These are phyloP conservation scores for Verruconis gallopava DNA, from an alignment of 2,329 filamentous ascomycete genomes.

Conservation along the genomic window DNA sequence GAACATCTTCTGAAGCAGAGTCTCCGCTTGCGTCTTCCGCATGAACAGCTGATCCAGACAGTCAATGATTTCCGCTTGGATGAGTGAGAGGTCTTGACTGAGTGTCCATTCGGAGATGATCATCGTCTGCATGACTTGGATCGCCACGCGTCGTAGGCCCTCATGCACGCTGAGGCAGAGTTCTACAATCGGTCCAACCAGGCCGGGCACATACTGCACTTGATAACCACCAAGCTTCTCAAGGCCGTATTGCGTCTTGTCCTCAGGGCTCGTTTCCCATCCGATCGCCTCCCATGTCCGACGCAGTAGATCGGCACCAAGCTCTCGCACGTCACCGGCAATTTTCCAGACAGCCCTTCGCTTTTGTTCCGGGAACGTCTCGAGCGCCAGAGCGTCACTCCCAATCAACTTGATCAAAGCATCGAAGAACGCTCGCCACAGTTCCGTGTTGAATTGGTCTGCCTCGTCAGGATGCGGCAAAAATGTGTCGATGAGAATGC, in stretches of 20 bases:
- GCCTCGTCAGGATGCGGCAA: slow-evolving; percentile 83
- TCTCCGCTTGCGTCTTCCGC: slow-evolving; percentile 74
- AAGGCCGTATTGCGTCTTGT: slow-evolving; percentile 63
- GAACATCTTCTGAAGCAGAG: slow-evolving; percentile 83
- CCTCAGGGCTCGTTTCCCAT: slow-evolving; percentile 80
- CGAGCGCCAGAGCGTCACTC: slow-evolving; percentile 76
- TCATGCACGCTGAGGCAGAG: slow-evolving; percentile 92
- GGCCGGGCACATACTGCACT: slow-evolving; percentile 88
- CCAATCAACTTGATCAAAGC: slow-evolving; percentile 80
- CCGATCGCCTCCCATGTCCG: slow-evolving; percentile 91
- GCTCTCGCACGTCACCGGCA: slow-evolving; percentile 85
- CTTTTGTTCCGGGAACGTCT: slow-evolving; percentile 96
- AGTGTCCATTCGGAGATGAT: slow-evolving; percentile 97
- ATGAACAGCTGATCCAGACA: slow-evolving; percentile 86
- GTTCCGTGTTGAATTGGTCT: slow-evolving; percentile 78
- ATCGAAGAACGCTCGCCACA: slow-evolving; percentile 90
- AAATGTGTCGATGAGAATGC: slow-evolving; percentile 69
- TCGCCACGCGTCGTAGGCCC: slow-evolving; percentile 75
- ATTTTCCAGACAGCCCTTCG: slow-evolving; percentile 96
- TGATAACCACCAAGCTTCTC: slow-evolving; percentile 89
- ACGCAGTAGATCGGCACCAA: slow-evolving; percentile 74
- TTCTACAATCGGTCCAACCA: slow-evolving; percentile 85
- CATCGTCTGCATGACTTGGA: slow-evolving; percentile 93
- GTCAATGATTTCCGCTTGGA: slow-evolving; percentile 95
- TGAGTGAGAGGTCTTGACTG: slow-evolving; percentile 78